These are phyloP conservation scores for Naganishia albida DNA, from an alignment of 1,284 basidiomycete genomes.

Conservation along the genomic window DNA sequence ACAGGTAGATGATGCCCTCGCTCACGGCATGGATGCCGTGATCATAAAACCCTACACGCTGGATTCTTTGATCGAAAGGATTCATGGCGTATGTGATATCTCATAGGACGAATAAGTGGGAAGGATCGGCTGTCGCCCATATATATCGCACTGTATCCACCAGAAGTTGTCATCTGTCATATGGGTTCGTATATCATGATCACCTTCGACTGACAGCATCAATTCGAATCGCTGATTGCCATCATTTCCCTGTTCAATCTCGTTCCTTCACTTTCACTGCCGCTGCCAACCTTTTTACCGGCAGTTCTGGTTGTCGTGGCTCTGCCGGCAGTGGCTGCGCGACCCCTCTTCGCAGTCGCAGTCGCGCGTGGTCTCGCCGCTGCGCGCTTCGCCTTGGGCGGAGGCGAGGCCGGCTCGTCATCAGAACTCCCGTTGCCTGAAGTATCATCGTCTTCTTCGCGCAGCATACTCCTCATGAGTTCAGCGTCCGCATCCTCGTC, in stretches of 20 bases:
- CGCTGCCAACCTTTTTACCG: not conserved
- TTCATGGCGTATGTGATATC: conserved; percentile 17
- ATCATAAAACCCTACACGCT: conserved; percentile 20
- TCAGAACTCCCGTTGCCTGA: not conserved
- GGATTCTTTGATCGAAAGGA: conserved; percentile 12
- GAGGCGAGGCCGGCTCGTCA: not conserved
- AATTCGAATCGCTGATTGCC: conserved; percentile 8
- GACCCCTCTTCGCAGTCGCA: not conserved
- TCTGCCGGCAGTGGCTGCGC: not conserved
- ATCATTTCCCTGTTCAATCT: conserved; percentile 25
- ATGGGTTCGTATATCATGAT: not conserved
- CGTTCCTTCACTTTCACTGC: conserved; percentile 22
- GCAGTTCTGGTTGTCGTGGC: no score
- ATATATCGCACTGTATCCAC: no score
- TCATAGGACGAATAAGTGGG: not conserved
- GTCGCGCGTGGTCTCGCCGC: not conserved
- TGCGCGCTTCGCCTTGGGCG: not conserved
- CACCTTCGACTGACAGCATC: not conserved
- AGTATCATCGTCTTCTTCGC: not conserved
- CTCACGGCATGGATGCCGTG: conserved; percentile 26
- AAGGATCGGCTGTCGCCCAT: not conserved
- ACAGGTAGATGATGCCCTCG: conserved; percentile 31
- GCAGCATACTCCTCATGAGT: conserved; percentile 7
- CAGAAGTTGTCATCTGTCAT: not conserved
- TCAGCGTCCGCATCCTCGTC: conserved; percentile 13